Evolutionary conservation across 2,329 filamentous ascomycete genomes (phyloP), one percentile per base, ranked within the genome.

Genomic region (Scedosporium apiospermum): DNA sequence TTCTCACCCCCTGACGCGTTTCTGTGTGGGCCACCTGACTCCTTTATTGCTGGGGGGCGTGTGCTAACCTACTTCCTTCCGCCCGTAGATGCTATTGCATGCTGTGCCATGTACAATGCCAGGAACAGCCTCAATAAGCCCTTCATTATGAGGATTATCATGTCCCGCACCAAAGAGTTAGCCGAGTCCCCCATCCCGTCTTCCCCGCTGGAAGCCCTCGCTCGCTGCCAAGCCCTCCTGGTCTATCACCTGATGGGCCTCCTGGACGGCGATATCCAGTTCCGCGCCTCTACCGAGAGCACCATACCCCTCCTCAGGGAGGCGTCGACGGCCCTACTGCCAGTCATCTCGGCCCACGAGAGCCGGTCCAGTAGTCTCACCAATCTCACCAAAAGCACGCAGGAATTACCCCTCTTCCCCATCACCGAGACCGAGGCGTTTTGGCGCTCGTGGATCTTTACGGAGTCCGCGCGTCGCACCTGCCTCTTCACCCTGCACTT

Each of bases 391-490:
- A 14, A n/a, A 4, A 38, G 34, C 51, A 27, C 23, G 51, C 51
- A 23, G 51, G 18, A 55, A 30, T 51, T 61, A 30, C 49, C 60
- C 27, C 60, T 73, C 16, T 71, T 71, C 63, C 72, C 77, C 0
- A 67, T 82, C 3, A 74, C 74, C 9, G 72, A 75, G 0, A 75
- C 76, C 1, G 74, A 72, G 18, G 65, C 72, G 0, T 80, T 80
- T 55, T 86, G 82, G 82, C 68, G 71, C 6, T 72, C 74, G 1
- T 86, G 80, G 79, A 70, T 82, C 2, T 72, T 83, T 21, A 75
- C 82, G 10, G 82, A 86, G 67, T 83, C 81, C 0, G 72, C 77
- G 1, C 76, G 82, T 2, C 78, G 82, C 16, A 85, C 82, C 0
- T n/a, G 16, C 23, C 27, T 61, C n/a, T 72, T 80, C 0, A 70